phyloP scores from a whole-genome alignment of 75 land plant genomes.

The Gnetum montanum region DNA sequence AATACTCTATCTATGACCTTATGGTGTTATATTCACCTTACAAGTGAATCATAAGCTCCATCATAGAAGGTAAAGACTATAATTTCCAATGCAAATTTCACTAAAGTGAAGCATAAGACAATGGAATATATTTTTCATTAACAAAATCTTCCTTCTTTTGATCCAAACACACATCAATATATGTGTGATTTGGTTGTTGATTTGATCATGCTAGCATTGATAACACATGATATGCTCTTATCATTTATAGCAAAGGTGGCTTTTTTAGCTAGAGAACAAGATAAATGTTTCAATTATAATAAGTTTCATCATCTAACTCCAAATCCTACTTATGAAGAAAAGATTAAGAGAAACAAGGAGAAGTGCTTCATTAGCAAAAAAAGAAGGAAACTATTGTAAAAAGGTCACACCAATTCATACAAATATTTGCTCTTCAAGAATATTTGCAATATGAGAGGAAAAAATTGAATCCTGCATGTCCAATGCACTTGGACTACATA shows the following conservation, averaged over 20 bases:
- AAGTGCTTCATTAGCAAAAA: too few relatives aligned
- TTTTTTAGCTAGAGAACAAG: constrained; percentile 71
- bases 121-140: constrained; percentile 87
- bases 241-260: constrained; percentile 57
- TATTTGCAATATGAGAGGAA: constrained; percentile 78
- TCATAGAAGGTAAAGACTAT: constrained; percentile 81
- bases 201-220: constrained; percentile 91
- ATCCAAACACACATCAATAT: constrained; percentile 68
- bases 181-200: constrained; percentile 97
- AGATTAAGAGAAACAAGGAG: too few relatives aligned
- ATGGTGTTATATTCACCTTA: constrained; percentile 70
- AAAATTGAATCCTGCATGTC: constrained; percentile 61
- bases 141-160: constrained; percentile 23
- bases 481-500: constrained; percentile 74
- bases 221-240: constrained; percentile 91
- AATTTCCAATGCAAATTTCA: constrained; percentile 87
- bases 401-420: constrained; percentile 88
- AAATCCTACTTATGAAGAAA: constrained; percentile 79
- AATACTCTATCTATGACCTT: constrained; percentile 63
- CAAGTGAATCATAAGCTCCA: constrained; percentile 69
- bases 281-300: too few relatives aligned
- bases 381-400: constrained; percentile 75
- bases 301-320: constrained; percentile 88
- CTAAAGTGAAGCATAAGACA: constrained; percentile 88
- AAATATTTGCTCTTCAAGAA: constrained; percentile 89